These are phyloP conservation scores for Aspergillus sp. DNA, from an alignment of 2,329 filamentous ascomycete species.

Conservation along the genomic window DNA sequence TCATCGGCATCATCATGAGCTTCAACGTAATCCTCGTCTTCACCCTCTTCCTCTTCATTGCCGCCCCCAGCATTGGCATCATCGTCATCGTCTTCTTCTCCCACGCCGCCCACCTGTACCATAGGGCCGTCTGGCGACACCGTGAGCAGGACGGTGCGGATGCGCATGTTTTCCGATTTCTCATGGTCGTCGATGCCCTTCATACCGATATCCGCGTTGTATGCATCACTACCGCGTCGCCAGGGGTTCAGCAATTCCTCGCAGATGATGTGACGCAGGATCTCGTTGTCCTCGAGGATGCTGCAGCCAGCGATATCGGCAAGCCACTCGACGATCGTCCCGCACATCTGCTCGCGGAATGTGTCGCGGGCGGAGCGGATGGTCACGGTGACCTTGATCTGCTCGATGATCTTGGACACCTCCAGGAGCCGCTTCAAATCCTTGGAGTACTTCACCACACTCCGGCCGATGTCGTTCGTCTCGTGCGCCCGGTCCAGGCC, in stretches of 20 bases:
- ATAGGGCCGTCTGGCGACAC: slow-evolving; percentile 43
- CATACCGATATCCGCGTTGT: slow-evolving; percentile 73
- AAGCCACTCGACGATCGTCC: slow-evolving; percentile 95
- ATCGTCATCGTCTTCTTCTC: slow-evolving; percentile 36
- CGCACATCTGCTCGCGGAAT: slow-evolving; percentile 97
- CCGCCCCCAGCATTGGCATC: slow-evolving; percentile 30
- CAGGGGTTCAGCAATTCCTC: slow-evolving; percentile 88
- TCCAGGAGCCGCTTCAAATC: slow-evolving; percentile 71
- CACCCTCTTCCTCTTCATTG: slow-evolving; percentile 37
- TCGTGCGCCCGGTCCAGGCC: slow-evolving; percentile 78
- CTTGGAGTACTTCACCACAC: slow-evolving; percentile 72
- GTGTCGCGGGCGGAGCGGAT: slow-evolving; percentile 91
- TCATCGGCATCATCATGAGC: slow-evolving; percentile 45
- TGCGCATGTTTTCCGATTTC: slow-evolving; percentile 52
- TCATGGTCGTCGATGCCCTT: slow-evolving; percentile 82
- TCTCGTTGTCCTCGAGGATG: slow-evolving; percentile 74
- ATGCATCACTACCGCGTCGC: slow-evolving; percentile 80
- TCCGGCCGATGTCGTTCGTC: slow-evolving; percentile 83
- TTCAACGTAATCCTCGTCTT: slow-evolving; percentile 47
- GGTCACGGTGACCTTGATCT: slow-evolving; percentile 94
- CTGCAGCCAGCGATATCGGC: slow-evolving; percentile 87
- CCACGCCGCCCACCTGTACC: slow-evolving; percentile 48
- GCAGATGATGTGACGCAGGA: slow-evolving; percentile 79
- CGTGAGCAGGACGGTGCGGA: slow-evolving; percentile 39
- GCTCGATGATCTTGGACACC: slow-evolving; percentile 84